These are phyloP conservation scores for Sungouiozyma ichnusensis DNA, from an alignment of 805 yeast genomes.

Conservation along the genomic window DNA sequence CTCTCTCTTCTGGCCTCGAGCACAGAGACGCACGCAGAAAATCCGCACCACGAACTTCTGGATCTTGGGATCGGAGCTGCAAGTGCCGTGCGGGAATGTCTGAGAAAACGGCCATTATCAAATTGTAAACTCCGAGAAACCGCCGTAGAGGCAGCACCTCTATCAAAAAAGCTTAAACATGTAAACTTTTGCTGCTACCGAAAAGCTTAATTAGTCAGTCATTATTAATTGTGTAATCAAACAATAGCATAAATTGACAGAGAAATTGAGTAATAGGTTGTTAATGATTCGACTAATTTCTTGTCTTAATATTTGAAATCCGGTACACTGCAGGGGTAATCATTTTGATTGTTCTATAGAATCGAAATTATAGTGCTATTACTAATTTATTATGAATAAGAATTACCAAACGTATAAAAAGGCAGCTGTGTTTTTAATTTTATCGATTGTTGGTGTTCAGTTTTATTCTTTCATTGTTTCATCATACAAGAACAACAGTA, in stretches of 20 bases:
- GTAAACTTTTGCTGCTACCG: neutral
- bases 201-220: neutral
- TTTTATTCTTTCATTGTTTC: neutral
- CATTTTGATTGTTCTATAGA: neutral
- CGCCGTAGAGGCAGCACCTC: too few relatives aligned
- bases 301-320: too few relatives aligned
- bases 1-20: too few relatives aligned
- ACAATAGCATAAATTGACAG: neutral
- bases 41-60: too few relatives aligned
- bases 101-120: neutral
- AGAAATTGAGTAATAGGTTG: neutral
- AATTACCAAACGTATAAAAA: neutral
- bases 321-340: neutral
- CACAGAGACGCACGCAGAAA: too few relatives aligned
- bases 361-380: slow-evolving; percentile 60
- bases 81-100: neutral
- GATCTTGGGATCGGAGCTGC: too few relatives aligned
- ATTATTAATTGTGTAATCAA: too few relatives aligned
- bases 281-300: neutral
- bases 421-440: neutral
- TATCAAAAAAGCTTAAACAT: neutral
- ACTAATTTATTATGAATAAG: neutral
- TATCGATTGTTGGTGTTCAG: neutral
- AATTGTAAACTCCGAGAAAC: neutral
- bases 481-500: slow-evolving; percentile 24